Base-by-base conservation (phyloP, 495 filamentous ascomycete genomes). In the Lepraria neglecta region DNA sequence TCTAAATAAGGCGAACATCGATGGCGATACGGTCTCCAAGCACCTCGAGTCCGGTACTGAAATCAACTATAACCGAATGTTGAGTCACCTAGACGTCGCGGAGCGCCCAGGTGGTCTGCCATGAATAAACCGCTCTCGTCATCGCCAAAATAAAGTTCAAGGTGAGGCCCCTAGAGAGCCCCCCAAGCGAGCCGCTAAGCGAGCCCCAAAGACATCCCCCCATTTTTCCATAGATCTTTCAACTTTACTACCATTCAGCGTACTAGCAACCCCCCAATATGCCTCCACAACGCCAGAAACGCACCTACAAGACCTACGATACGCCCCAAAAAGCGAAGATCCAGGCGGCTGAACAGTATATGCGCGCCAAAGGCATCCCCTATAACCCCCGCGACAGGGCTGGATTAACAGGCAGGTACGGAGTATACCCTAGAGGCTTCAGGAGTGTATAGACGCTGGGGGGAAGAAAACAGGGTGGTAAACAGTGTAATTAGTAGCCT, bases 11-110 rank as follows among this genome's bases (percentile, higher is more conserved):
- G 35, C 59, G 28, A 15, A 56, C 28, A 31, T 64, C 33, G 21
- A 64, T 61, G 33, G 59, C 30, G 62, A 64, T 44, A 51, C 0
- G 46, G 56, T 48, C 2, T 52, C 46, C 56, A 59, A 60, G 56
- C 56, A 64, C 45, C 0, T 58, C 56, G 24, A 58, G 54, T 42
- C 58, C 15, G 33, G 54, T 27, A 58, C 61, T 59, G 30, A 64
- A 59, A 24, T 35, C 15, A 59, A 48, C 12, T 52, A 61, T 42
- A 61, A 21, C 27, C 59, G 59, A 1, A 54, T 54, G 47, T 15
- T 59, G 57, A n/a, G n/a, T n/a, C n/a, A n/a, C n/a, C n/a, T n/a
- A n/a, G n/a, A n/a, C n/a, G n/a, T n/a, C n/a, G n/a, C n/a, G n/a
- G n/a, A n/a, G n/a, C n/a, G n/a, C n/a, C n/a, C n/a, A n/a, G n/a